Conservation (phyloP, 495 filamentous ascomycete species). For the Amorphotheca resinae region DNA sequence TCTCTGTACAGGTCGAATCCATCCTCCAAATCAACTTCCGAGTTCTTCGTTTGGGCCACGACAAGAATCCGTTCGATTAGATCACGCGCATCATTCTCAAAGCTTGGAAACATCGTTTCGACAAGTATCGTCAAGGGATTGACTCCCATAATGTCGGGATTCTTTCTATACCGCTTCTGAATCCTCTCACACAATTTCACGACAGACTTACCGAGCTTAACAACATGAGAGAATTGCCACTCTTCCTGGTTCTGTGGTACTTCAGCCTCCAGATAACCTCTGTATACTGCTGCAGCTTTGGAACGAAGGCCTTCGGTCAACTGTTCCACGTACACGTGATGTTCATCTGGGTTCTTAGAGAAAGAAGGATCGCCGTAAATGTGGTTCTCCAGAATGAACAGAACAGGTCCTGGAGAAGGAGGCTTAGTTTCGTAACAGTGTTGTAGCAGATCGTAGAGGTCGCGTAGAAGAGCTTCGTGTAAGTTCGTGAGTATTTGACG, state of each 20-base stretch:
- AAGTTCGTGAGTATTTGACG: constrained; percentile 61
- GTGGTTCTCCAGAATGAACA: constrained; percentile 75
- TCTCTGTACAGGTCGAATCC: constrained; percentile 90
- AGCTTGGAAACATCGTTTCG: constrained; percentile 73
- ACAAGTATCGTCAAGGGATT: constrained; percentile 73
- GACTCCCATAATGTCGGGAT: constrained; percentile 81
- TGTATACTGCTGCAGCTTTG: constrained; percentile 63
- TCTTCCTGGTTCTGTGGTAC: constrained; percentile 62
- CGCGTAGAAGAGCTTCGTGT: constrained; percentile 73
- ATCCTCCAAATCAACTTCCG: constrained; percentile 75
- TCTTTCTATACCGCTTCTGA: constrained; percentile 81
- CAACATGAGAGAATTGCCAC: constrained; percentile 79
- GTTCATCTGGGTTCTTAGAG: constrained; percentile 51
- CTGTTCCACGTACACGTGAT: constrained; percentile 52
- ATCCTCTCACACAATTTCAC: constrained; percentile 72
- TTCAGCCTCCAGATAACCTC: constrained; percentile 53
- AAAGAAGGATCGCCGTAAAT: constrained; percentile 71
- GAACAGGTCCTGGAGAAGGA: constrained; percentile 61
- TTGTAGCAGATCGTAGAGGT: constrained; percentile 75
- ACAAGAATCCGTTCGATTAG: constrained; percentile 71
- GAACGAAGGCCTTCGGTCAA: constrained; percentile 59
- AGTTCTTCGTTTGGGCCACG: constrained; percentile 47
- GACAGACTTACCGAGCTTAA: constrained; percentile 75
- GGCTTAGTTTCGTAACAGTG: constrained; percentile 83
- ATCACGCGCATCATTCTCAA: constrained; percentile 75